Evolutionary conservation across 352 stramenopile species (phyloP).

Genomic region (Phytophthora nicotianae): DNA sequence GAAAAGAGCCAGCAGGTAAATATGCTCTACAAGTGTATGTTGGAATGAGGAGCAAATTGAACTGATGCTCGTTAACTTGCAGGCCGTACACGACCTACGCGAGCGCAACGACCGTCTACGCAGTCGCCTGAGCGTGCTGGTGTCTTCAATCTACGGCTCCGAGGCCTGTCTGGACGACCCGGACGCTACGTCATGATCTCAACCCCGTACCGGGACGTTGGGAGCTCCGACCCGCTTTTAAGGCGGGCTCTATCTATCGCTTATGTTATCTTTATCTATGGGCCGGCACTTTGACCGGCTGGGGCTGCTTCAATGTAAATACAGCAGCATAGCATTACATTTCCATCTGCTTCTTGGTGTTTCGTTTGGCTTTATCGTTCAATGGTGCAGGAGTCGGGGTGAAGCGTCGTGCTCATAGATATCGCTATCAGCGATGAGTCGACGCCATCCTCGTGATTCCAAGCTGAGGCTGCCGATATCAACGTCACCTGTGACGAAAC

Average conservation of each 20-base stretch:
- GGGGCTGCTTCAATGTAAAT: slow-evolving; percentile 44
- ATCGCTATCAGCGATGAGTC: slow-evolving; percentile 4
- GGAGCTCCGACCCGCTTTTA: slow-evolving; percentile 16
- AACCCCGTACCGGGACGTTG: slow-evolving; percentile 16
- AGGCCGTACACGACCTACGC: slow-evolving; percentile 68
- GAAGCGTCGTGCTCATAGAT: slow-evolving; percentile 7
- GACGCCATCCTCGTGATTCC: not conserved
- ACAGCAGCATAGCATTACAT: slow-evolving; percentile 33
- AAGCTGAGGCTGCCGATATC: slow-evolving; percentile 12
- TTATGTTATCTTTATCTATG: slow-evolving; percentile 47
- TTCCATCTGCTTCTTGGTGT: not conserved
- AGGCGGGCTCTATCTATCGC: slow-evolving; percentile 34
- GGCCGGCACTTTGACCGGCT: slow-evolving; percentile 35
- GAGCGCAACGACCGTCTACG: slow-evolving; percentile 70
- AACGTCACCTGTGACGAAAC: not conserved
- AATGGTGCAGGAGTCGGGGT: no score
- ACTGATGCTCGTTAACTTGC: slow-evolving; percentile 9
- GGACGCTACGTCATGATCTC: slow-evolving; percentile 35
- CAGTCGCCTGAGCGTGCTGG: slow-evolving; percentile 54
- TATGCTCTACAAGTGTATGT: not conserved
- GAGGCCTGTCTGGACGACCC: slow-evolving; percentile 33
- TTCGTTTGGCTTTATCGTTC: slow-evolving; percentile 2
- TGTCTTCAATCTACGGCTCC: slow-evolving; percentile 70
- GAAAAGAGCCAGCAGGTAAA: slow-evolving; percentile 75
- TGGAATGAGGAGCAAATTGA: slow-evolving; percentile 3